Percentiles rank a stretch among this genome's conserved stretches.
These are phyloP conservation scores for Tricholoma terreum DNA, from an alignment of 768 basidiomycete species.

Conservation along the genomic window DNA sequence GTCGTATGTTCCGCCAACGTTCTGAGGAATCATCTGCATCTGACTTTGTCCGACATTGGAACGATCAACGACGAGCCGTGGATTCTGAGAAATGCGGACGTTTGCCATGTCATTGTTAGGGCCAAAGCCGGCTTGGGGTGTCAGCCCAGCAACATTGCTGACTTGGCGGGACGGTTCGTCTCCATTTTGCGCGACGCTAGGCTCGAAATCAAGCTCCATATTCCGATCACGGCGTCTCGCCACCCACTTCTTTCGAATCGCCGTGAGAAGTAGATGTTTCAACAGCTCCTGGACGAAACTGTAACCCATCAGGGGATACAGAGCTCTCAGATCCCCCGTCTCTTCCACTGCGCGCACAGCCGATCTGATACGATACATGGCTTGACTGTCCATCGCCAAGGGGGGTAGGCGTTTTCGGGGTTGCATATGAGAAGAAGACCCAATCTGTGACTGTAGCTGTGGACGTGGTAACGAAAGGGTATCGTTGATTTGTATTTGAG, in stretches of 20 bases:
- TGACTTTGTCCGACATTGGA: background rate
- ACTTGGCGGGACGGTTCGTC: background rate
- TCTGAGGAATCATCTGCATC: background rate
- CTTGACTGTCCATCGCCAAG: background rate
- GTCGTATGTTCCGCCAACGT: background rate
- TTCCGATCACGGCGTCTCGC: background rate
- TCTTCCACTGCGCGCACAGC: background rate
- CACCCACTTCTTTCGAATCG: background rate
- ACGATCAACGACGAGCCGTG: background rate
- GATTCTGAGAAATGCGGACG: background rate
- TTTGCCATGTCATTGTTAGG: background rate
- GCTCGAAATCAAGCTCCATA: background rate
- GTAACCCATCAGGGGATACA: background rate
- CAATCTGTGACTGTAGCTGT: background rate
- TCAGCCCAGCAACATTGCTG: background rate
- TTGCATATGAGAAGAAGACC: background rate
- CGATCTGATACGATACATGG: background rate
- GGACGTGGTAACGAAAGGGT: background rate
- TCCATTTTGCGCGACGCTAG: background rate
- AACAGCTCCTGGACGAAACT: background rate
- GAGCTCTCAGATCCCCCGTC: background rate
- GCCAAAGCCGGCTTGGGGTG: background rate
- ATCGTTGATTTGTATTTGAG: background rate
- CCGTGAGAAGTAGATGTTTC: background rate
- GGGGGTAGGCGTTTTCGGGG: background rate